Conservation (phyloP, 1,139 yeast species). For the Suhomyces guaymorum region DNA sequence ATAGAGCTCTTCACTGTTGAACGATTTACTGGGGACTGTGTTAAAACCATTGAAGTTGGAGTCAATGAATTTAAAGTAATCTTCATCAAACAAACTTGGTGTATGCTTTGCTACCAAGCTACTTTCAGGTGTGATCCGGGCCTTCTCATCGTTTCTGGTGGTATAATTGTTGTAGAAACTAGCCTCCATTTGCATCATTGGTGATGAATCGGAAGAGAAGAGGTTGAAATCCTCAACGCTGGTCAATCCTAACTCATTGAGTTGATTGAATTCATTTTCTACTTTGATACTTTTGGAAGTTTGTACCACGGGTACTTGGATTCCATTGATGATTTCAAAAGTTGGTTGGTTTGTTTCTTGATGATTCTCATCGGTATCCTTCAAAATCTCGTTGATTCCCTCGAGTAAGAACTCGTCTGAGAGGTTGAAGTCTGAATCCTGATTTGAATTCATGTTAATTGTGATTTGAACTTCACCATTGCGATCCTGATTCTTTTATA, state of each 20-base stretch:
- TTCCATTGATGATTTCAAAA: no score
- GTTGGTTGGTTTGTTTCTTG: no score
- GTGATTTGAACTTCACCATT: no score
- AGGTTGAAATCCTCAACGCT: background rate
- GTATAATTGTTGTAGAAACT: conserved; percentile 4
- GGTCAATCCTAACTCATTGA: no score
- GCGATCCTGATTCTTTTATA: no score
- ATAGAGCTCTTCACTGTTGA: no score
- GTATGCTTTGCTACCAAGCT: background rate
- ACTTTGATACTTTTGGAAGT: no score
- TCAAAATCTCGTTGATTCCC: conserved; percentile 1
- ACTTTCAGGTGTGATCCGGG: background rate
- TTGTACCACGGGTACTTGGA: background rate
- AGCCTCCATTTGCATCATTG: background rate
- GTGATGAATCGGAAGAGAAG: background rate
- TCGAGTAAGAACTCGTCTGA: background rate
- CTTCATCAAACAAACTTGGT: background rate
- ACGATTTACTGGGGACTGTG: no score
- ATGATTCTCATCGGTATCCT: background rate
- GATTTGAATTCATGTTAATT: conserved; percentile 2
- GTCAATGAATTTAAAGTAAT: background rate
- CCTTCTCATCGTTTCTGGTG: background rate
- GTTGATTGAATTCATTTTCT: no score
- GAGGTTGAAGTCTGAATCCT: background rate
- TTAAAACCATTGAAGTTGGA: background rate